phyloP scores from a whole-genome alignment of 345 rosid species.

The Melaleuca alternifolia region DNA sequence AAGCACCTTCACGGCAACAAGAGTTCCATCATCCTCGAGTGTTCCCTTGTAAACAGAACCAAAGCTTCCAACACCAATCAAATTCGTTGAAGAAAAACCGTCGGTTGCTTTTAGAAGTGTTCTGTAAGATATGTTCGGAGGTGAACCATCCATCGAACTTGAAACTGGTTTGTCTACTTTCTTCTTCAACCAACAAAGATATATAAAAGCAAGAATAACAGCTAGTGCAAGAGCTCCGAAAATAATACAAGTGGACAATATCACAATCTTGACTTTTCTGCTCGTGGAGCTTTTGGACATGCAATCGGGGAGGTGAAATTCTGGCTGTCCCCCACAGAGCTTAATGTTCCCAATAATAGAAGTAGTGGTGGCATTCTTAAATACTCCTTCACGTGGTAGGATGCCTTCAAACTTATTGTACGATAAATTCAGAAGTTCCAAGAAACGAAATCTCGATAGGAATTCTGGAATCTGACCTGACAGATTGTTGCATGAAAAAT shows the following conservation, averaged over 20 bases:
- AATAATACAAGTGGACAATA: background rate
- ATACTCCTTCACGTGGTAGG: background rate
- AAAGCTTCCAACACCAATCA: background rate
- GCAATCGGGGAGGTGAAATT: background rate
- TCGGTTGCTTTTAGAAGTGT: background rate
- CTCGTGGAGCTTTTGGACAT: background rate
- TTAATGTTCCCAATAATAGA: background rate
- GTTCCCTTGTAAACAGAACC: background rate
- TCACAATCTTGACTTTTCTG: background rate
- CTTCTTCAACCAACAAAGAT: background rate
- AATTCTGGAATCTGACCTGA: background rate
- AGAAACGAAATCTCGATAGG: background rate
- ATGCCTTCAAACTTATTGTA: background rate
- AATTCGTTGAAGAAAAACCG: background rate
- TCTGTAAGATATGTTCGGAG: rapidly evolving
- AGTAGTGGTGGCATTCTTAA: background rate
- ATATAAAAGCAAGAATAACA: background rate
- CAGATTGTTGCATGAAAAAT: background rate
- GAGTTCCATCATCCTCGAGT: rapidly evolving
- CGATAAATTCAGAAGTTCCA: background rate
- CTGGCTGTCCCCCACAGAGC: background rate
- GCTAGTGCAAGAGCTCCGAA: background rate
- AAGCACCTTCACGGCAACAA: background rate
- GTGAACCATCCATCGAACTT: background rate
- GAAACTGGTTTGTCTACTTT: background rate